Evolutionary conservation across 176 grass and related monocot species (phyloP), one percentile per base, ranked within the genome.

Genomic region (Ensete ventricosum): DNA sequence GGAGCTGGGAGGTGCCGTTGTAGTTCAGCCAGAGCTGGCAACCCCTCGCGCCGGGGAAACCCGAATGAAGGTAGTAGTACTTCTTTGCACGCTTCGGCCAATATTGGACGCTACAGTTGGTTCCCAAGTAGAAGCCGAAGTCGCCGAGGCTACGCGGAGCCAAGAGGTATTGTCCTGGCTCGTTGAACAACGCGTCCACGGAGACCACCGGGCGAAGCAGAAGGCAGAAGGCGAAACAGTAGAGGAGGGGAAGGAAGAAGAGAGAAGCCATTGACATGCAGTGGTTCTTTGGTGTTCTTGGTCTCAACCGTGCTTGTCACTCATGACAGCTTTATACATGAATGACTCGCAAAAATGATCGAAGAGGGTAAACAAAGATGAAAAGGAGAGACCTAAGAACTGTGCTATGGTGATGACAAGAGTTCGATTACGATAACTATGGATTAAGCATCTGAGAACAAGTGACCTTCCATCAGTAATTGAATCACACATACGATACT

Each of bases 131-230:
- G 63, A 65, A 65, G 63, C 63, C 63, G 9, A 26, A 65, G 0
- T 26, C 22, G 24, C 63, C 63, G 63, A 65, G 63, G 9, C 3
- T 6, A 3, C n/a, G 11, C 17, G 63, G 63, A 1, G 63, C 63
- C 63, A 29, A 26, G 22, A 65, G 19, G 22, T 65, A 65, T 22
- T 65, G 63, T 3, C 22, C 63, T 0, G 63, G 63, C 20, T 65
- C 63, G 23, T 65, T 65, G 63, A 65, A 65, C 63, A 65, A 12
- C 9, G 63, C 63, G 63, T 65, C 63, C 22, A 65, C 26, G 63
- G 22, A 24, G 21, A 20, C 8, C 63, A 13, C 63, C 22, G 63
- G 63, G 23, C 22, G 63, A 10, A 11, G 63, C 10, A 65, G 63
- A 9, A 65, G 9, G 60, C 60, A 60, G 17, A 7, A 60, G 4